Evolutionary conservation across 768 basidiomycete genomes (phyloP).

Genomic region (Psilocybe subaeruginosa): DNA sequence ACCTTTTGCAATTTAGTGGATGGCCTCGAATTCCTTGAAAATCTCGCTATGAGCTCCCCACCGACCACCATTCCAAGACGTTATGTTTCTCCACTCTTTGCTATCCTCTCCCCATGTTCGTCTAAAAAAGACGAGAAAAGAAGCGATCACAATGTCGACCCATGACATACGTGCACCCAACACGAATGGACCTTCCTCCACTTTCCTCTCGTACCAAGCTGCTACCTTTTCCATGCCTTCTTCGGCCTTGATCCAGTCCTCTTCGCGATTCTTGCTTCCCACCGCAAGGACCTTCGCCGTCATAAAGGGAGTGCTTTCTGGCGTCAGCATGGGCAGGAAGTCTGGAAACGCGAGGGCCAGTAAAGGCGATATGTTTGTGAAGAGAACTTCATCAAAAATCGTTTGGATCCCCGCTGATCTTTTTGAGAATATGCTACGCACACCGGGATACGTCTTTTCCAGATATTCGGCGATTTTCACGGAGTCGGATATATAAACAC

Average conservation of each 20-base stretch:
- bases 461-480: conserved; percentile 48
- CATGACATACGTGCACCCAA: conserved; percentile 37
- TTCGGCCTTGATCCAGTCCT: conserved; percentile 35
- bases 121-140: conserved; percentile 25
- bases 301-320: conserved; percentile 30
- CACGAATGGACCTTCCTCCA: conserved; percentile 29
- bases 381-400: not conserved
- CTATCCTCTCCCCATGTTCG: conserved; percentile 34
- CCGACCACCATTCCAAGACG: conserved; percentile 32
- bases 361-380: not conserved
- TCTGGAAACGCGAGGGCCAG: not conserved
- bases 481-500: conserved; percentile 38
- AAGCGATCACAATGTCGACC: conserved; percentile 39
- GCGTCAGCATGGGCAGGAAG: not conserved
- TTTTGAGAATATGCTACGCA: conserved; percentile 25
- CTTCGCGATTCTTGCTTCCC: conserved; percentile 28
- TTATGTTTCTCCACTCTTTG: conserved; percentile 36
- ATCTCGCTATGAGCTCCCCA: conserved; percentile 25
- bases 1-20: not conserved
- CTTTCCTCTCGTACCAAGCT: conserved; percentile 27
- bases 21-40: not conserved
- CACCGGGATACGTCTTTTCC: conserved; percentile 42
- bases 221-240: conserved; percentile 26
- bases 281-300: conserved; percentile 34
- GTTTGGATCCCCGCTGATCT: conserved; percentile 20